Evolutionary conservation across 2,329 filamentous ascomycete species (phyloP).

Genomic region (Pseudogymnoascus sp.): DNA sequence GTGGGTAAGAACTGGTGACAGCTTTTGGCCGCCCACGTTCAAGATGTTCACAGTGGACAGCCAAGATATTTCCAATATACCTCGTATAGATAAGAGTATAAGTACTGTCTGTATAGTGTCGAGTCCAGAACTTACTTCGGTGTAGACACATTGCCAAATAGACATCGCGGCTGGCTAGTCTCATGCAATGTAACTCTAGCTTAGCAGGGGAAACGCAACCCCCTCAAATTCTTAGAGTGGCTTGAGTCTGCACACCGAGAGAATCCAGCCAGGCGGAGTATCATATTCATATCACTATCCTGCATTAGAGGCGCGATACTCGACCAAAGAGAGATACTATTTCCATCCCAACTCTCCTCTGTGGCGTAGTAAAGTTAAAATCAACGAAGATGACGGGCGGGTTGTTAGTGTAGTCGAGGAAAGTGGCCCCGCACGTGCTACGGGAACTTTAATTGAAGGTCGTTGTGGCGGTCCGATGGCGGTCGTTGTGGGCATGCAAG

Average conservation of each 20-base stretch:
- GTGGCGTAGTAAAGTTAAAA: conserved; percentile 1
- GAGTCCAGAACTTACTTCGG: background rate
- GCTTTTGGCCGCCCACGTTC: background rate
- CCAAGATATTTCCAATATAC: background rate
- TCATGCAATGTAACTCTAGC: background rate
- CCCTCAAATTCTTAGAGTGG: background rate
- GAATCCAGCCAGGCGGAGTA: background rate
- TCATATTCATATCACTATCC: background rate
- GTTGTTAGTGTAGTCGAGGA: background rate
- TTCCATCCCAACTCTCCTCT: background rate
- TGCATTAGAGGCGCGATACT: background rate
- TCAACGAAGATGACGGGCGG: background rate
- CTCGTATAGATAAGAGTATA: background rate
- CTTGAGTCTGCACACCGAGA: background rate
- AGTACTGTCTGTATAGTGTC: background rate
- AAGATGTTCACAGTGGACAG: background rate
- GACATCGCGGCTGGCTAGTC: background rate
- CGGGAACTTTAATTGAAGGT: background rate
- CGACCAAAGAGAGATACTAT: background rate
- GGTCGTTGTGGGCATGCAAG: background rate
- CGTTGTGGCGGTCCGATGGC: background rate
- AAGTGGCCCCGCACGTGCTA: background rate
- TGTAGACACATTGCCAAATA: background rate
- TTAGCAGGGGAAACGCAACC: background rate
- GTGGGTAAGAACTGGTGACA: background rate